Percentiles rank a stretch among this genome's conserved stretches.
These are phyloP conservation scores for Beauveria asiatica DNA, from an alignment of 2,329 filamentous ascomycete genomes.

Conservation along the genomic window DNA sequence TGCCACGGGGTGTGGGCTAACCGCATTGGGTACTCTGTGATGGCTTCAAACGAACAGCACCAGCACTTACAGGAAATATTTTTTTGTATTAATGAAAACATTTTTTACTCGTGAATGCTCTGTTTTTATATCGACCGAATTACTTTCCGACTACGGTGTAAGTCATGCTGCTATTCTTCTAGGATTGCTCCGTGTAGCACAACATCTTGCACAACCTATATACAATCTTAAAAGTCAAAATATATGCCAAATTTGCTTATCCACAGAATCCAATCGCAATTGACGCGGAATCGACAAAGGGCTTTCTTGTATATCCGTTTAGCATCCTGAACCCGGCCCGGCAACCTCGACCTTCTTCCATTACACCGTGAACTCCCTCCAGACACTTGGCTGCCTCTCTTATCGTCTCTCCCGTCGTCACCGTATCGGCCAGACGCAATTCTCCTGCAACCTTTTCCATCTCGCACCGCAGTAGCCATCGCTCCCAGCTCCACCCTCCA, in stretches of 20 bases:
- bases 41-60: background rate
- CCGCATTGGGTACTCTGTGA: background rate
- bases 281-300: background rate
- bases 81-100: background rate
- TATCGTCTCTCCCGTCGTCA: slow-evolving; percentile 41
- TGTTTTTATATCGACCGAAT: background rate
- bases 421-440: slow-evolving; percentile 44
- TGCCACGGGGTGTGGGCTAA: background rate
- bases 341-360: slow-evolving; percentile 54
- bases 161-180: background rate
- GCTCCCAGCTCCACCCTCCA: slow-evolving; percentile 89
- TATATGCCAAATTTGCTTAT: background rate
- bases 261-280: slow-evolving; percentile 7
- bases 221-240: background rate
- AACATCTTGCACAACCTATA: background rate
- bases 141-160: background rate
- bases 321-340: slow-evolving; percentile 54
- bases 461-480: slow-evolving; percentile 85
- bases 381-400: slow-evolving; percentile 50
- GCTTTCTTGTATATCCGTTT: slow-evolving; percentile 57
- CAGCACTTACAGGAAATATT: background rate
- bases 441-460: slow-evolving; percentile 71
- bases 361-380: slow-evolving; percentile 49
- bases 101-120: background rate
- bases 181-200: background rate